A percentile compares a stretch with the other conserved stretches of the same genome.
phyloP scores from a whole-genome alignment of 495 filamentous ascomycete genomes.

The Trichoderma asperelloides region DNA sequence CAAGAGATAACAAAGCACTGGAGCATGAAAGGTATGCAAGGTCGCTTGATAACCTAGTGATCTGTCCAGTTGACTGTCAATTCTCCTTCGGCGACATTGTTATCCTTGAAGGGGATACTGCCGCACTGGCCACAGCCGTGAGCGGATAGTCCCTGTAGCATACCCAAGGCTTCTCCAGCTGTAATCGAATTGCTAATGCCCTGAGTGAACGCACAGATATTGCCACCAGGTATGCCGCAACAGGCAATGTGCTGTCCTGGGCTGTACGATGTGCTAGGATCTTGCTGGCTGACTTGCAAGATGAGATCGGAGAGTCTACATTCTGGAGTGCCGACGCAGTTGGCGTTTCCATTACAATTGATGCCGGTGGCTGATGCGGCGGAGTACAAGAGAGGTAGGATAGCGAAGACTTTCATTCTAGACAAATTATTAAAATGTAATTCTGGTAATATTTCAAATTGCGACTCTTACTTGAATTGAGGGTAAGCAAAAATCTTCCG shows the following conservation, averaged over 20 bases:
- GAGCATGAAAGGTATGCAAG: background rate
- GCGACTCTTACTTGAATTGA: background rate
- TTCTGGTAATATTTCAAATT: background rate
- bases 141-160: background rate
- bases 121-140: background rate
- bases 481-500: background rate
- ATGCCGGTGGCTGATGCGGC: background rate
- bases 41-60: background rate
- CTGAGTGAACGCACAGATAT: background rate
- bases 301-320: background rate
- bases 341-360: background rate
- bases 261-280: background rate
- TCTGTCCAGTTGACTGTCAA: background rate
- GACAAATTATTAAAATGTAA: background rate
- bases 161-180: background rate
- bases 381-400: background rate
- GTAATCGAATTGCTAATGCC: background rate
- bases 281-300: background rate
- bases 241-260: background rate
- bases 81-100: background rate
- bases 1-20: background rate
- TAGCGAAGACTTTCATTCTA: background rate
- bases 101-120: background rate
- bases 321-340: background rate
- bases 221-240: background rate